Percentiles rank a stretch among this genome's conserved stretches.
Conservation (phyloP, 2,329 filamentous ascomycete species). For the Ophiostoma ips region DNA sequence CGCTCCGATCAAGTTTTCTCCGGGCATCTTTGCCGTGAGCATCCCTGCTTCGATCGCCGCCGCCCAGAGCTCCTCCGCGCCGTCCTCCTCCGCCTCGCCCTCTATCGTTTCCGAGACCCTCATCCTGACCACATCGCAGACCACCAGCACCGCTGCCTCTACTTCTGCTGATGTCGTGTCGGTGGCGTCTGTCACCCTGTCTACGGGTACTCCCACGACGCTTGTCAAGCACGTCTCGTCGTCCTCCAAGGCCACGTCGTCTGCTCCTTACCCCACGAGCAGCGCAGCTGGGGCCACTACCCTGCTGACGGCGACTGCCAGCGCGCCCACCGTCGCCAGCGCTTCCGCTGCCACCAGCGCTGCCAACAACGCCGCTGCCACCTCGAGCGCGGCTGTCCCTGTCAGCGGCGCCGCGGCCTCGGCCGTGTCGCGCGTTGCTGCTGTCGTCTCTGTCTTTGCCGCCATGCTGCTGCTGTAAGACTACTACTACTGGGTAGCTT, state of each 20-base stretch:
- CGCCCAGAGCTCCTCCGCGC: no score
- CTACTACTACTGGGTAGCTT: background rate
- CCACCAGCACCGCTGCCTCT: background rate
- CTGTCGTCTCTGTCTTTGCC: background rate
- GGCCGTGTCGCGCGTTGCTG: background rate
- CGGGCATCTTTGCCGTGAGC: no score
- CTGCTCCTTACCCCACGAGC: slow-evolving; percentile 1
- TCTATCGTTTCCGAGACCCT: background rate
- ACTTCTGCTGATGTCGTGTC: no score
- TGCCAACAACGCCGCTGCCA: no score
- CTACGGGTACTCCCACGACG: background rate
- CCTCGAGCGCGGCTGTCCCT: background rate
- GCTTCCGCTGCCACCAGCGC: background rate
- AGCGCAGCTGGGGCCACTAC: background rate
- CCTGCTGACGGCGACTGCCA: background rate
- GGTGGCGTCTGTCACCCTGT: background rate
- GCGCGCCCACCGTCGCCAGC: background rate
- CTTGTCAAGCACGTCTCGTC: background rate
- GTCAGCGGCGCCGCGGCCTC: background rate
- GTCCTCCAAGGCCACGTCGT: background rate
- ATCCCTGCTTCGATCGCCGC: no score
- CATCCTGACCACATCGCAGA: background rate
- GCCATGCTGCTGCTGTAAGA: background rate
- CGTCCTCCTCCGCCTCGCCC: background rate
- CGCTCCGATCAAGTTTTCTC: no score